A percentile compares a stretch with the other conserved stretches of the same genome.
These are phyloP conservation scores for Beauveria sp. DNA, from an alignment of 2,329 filamentous ascomycete genomes.

Conservation along the genomic window DNA sequence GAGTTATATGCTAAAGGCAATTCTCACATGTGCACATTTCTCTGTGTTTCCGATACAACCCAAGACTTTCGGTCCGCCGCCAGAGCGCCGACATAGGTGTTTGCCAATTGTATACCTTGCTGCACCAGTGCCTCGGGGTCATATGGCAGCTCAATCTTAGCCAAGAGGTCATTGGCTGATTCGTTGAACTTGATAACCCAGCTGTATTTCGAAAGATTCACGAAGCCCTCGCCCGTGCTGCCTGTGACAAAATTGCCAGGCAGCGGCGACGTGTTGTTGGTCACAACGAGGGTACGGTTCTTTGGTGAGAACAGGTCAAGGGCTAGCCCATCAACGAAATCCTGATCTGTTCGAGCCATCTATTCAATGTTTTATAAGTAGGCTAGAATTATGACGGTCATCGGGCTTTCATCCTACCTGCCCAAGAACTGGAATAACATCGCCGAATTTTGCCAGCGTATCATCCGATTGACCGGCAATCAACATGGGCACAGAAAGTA, in stretches of 20 bases:
- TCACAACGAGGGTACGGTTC: slow-evolving; percentile 23
- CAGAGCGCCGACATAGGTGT: slow-evolving; percentile 9
- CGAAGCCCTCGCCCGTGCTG: slow-evolving; percentile 21
- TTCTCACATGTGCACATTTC: slow-evolving; percentile 20
- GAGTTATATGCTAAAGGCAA: too few species aligned
- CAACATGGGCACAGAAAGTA: neutral
- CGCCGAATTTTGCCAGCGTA: neutral
- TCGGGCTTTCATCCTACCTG: neutral
- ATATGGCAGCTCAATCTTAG: slow-evolving; percentile 26
- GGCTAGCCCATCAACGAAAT: slow-evolving; percentile 25
- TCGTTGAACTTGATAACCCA: slow-evolving; percentile 26
- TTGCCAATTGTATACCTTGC: slow-evolving; percentile 6
- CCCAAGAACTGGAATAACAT: neutral
- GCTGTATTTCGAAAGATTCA: slow-evolving; percentile 23
- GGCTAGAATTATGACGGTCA: neutral
- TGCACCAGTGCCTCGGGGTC: slow-evolving; percentile 8
- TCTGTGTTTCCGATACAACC: slow-evolving; percentile 15
- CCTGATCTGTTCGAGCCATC: slow-evolving; percentile 20
- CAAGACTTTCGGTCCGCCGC: slow-evolving; percentile 7
- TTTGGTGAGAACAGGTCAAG: slow-evolving; percentile 26
- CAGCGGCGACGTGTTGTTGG: slow-evolving; percentile 23
- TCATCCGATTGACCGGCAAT: neutral
- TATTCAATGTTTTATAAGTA: neutral
- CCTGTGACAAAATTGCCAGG: slow-evolving; percentile 23
- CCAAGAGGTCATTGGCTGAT: slow-evolving; percentile 24